These are phyloP conservation scores for Thozetella sp. DNA, from an alignment of 495 filamentous ascomycete genomes.

Conservation along the genomic window DNA sequence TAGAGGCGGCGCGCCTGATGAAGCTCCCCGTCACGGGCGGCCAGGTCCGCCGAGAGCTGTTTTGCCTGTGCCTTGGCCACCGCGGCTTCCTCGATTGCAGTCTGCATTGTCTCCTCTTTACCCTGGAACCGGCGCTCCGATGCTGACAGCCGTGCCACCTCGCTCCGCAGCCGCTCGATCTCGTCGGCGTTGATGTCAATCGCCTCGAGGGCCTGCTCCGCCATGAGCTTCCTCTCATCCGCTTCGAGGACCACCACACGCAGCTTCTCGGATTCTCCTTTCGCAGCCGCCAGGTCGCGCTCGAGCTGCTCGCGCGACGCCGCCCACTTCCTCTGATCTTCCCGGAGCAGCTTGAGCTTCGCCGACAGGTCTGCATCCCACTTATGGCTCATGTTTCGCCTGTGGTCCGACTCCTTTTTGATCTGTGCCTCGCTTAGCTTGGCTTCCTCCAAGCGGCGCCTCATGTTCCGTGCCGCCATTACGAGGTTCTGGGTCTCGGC, in stretches of 20 bases:
- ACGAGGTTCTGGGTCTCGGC: conserved; percentile 77
- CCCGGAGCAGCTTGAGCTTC: conserved; percentile 60
- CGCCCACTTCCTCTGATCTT: conserved; percentile 69
- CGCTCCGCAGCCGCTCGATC: conserved; percentile 55
- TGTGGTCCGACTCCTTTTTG: conserved; percentile 65
- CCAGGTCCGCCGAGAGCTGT: conserved; percentile 49
- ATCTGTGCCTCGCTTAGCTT: conserved; percentile 63
- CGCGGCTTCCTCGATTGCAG: conserved; percentile 50
- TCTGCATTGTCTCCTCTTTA: conserved; percentile 54
- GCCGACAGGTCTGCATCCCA: conserved; percentile 66
- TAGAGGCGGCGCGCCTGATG: conserved; percentile 42
- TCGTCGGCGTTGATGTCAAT: conserved; percentile 60
- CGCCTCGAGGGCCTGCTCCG: conserved; percentile 60
- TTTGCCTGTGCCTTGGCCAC: conserved; percentile 52
- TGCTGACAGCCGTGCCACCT: conserved; percentile 58
- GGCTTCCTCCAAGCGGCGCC: conserved; percentile 65
- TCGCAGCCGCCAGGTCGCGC: conserved; percentile 51
- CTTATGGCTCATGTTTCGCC: conserved; percentile 66
- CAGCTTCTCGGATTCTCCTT: conserved; percentile 55
- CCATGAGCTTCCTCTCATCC: conserved; percentile 60
- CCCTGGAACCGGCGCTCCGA: conserved; percentile 60
- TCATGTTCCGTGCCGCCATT: conserved; percentile 71
- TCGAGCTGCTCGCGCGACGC: conserved; percentile 52
- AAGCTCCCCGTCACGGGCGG: conserved; percentile 52
- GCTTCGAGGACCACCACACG: conserved; percentile 59